Evolutionary conservation across 352 stramenopile genomes (phyloP).

Genomic region (Pythium utonaiense): DNA sequence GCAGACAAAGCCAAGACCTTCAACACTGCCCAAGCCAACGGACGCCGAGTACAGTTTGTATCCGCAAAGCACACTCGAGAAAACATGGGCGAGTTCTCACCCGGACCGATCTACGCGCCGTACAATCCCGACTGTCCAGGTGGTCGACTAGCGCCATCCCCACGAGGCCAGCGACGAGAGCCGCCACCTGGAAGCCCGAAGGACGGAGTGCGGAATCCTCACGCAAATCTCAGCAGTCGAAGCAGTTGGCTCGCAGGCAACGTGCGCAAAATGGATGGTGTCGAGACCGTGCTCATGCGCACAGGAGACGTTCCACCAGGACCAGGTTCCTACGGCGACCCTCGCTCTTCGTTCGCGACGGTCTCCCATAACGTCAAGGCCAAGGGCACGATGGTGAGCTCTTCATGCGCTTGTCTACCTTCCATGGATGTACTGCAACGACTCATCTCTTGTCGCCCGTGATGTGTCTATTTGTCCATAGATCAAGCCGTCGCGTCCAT

Average conservation of each 20-base stretch:
- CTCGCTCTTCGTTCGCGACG: constrained; percentile 63
- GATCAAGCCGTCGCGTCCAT: constrained; percentile 24
- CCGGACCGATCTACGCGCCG: constrained; percentile 74
- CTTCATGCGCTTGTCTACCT: constrained; percentile 14
- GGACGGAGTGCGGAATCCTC: constrained; percentile 48
- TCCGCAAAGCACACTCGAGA: constrained; percentile 72
- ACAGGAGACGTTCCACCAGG: constrained; percentile 65
- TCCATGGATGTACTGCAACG: constrained; percentile 6
- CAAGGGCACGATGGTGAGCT: constrained; percentile 19
- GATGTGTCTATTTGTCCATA: constrained; percentile 1
- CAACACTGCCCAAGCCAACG: constrained; percentile 16
- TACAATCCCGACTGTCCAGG: constrained; percentile 69
- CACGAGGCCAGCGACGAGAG: constrained; percentile 30
- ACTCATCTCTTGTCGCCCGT: neutral
- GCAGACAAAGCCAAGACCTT: constrained; percentile 32
- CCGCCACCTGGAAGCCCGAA: constrained; percentile 37
- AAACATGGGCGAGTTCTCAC: constrained; percentile 86
- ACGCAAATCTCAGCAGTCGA: constrained; percentile 73
- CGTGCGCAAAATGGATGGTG: constrained; percentile 63
- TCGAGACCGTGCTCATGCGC: constrained; percentile 75
- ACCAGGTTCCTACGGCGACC: constrained; percentile 64
- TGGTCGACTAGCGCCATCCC: constrained; percentile 56
- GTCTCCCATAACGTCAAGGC: constrained; percentile 76
- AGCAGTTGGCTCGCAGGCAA: constrained; percentile 80
- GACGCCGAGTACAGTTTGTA: constrained; percentile 71